These are phyloP conservation scores for Exophiala aquamarina DNA, from an alignment of 2,329 filamentous ascomycete genomes.

Conservation along the genomic window DNA sequence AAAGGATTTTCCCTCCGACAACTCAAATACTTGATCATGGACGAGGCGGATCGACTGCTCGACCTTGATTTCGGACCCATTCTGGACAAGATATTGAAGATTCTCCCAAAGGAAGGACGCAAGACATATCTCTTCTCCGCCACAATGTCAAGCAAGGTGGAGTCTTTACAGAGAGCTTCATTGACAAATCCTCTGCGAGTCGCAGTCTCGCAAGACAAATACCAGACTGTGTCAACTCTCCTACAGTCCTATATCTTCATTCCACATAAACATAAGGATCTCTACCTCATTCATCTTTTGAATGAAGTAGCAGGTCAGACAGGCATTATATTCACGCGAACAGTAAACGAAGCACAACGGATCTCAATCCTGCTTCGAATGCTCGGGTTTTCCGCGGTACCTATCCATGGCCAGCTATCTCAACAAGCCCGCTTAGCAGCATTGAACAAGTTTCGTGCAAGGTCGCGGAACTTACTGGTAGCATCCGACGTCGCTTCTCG, in stretches of 20 bases:
- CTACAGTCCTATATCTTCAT: constrained; percentile 85
- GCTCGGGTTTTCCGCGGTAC: constrained; percentile 86
- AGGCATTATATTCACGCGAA: constrained; percentile 87
- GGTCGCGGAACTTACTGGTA: constrained; percentile 80
- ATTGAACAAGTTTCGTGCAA: constrained; percentile 82
- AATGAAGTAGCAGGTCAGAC: constrained; percentile 86
- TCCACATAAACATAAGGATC: constrained; percentile 83
- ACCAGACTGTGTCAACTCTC: constrained; percentile 87
- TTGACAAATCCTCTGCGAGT: constrained; percentile 81
- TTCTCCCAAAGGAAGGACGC: constrained; percentile 71
- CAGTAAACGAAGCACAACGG: constrained; percentile 86
- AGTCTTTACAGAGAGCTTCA: constrained; percentile 85
- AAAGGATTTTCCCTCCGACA: constrained; percentile 86
- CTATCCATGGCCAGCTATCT: constrained; percentile 86
- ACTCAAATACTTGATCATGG: constrained; percentile 88
- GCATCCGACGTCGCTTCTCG: constrained; percentile 89
- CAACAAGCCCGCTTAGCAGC: constrained; percentile 85
- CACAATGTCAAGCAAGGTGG: constrained; percentile 91
- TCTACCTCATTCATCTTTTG: constrained; percentile 80
- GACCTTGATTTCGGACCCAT: constrained; percentile 94
- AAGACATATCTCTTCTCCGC: constrained; percentile 89
- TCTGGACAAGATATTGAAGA: constrained; percentile 89
- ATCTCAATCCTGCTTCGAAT: constrained; percentile 78
- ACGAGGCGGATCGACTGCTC: constrained; percentile 87
- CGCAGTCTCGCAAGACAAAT: constrained; percentile 77